These are phyloP conservation scores for Penicillium sp. DNA, from an alignment of 2,329 filamentous ascomycete genomes.

Conservation along the genomic window DNA sequence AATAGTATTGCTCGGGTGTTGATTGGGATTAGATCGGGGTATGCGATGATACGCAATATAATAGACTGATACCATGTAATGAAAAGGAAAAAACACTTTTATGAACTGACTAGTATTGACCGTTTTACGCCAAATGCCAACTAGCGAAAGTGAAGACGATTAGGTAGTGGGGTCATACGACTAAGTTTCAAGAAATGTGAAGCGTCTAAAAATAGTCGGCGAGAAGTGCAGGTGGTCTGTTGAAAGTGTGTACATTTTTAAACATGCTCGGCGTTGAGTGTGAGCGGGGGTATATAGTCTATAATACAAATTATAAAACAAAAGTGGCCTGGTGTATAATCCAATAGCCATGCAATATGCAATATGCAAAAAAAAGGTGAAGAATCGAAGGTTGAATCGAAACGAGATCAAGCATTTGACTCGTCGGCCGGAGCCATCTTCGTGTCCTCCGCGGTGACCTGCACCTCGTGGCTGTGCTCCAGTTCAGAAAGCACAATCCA, in stretches of 20 bases:
- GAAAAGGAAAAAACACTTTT: neutral
- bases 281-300: conserved; percentile 12
- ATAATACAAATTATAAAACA: conserved; percentile 4
- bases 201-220: neutral
- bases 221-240: neutral
- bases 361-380: neutral
- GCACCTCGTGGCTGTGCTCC: conserved; percentile 26
- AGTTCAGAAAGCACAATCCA: conserved; percentile 26
- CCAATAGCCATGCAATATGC: conserved; percentile 2
- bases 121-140: neutral
- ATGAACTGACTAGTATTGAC: neutral
- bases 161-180: neutral
- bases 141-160: neutral
- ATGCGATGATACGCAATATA: neutral
- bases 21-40: neutral
- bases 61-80: neutral
- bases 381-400: conserved; percentile 1
- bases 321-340: neutral
- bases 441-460: conserved; percentile 19
- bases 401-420: neutral
- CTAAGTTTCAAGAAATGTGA: neutral
- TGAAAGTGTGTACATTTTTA: conserved; percentile 5
- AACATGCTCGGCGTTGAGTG: conserved; percentile 12
- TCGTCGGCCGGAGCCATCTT: conserved; percentile 3
- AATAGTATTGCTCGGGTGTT: neutral